phyloP scores from a whole-genome alignment of 352 stramenopile genomes.

The Lagenidium giganteum region DNA sequence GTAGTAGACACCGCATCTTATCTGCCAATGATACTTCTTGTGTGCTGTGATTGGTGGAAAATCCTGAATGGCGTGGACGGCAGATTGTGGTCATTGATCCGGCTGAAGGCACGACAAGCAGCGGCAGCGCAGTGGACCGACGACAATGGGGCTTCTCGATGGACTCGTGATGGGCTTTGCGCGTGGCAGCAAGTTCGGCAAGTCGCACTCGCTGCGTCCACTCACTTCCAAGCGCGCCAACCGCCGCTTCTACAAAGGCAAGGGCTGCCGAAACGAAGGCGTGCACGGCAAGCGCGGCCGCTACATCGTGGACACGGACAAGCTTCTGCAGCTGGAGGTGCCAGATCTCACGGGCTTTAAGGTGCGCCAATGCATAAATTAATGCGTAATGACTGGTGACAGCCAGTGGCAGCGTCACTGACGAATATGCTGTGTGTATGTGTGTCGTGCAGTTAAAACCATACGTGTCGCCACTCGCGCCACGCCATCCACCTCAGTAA shows the following conservation, averaged over 20 bases:
- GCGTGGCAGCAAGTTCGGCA: slow-evolving; percentile 82
- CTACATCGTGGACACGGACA: slow-evolving; percentile 90
- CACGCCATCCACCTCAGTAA: slow-evolving; percentile 41
- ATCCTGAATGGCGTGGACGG: not conserved
- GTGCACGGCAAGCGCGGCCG: slow-evolving; percentile 87
- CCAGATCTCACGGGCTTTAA: slow-evolving; percentile 93
- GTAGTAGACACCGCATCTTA: no score
- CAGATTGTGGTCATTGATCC: not conserved
- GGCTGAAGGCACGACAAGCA: not conserved
- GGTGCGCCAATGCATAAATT: slow-evolving; percentile 20
- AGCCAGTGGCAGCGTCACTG: no score
- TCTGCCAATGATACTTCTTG: no score
- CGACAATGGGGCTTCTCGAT: slow-evolving; percentile 69
- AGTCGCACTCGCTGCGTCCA: slow-evolving; percentile 77
- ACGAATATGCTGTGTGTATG: not conserved
- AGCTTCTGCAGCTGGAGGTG: slow-evolving; percentile 90
- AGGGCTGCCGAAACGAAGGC: slow-evolving; percentile 91
- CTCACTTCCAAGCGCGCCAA: slow-evolving; percentile 92
- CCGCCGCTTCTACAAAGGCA: slow-evolving; percentile 96
- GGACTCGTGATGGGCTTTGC: slow-evolving; percentile 64
- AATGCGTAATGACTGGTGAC: no score
- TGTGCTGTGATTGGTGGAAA: not conserved
- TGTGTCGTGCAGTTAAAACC: slow-evolving; percentile 53
- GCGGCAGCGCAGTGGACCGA: no score
- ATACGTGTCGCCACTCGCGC: slow-evolving; percentile 78